A percentile compares a stretch with the other conserved stretches of the same genome.
These are phyloP conservation scores for Populus pruinosa DNA, from an alignment of 345 rosid genomes.

Conservation along the genomic window DNA sequence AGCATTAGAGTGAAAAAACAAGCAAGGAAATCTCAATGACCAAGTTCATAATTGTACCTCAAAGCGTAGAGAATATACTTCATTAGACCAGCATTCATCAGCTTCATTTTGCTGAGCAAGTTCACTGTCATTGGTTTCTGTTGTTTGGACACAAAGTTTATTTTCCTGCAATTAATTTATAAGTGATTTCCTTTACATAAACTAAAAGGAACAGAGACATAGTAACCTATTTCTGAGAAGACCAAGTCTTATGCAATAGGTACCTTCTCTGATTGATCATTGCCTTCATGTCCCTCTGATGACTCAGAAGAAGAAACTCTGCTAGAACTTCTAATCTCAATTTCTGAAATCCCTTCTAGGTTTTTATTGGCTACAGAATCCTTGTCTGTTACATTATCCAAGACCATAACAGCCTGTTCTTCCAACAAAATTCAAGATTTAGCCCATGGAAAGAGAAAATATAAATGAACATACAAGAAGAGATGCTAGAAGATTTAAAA, in stretches of 20 bases:
- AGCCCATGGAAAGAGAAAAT: background rate
- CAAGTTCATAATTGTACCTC: slow-evolving; percentile 50
- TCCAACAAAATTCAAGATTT: slow-evolving; percentile 16
- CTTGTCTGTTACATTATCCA: slow-evolving; percentile 28
- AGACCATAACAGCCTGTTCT: slow-evolving; percentile 28
- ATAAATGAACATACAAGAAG: background rate
- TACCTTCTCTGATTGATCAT: slow-evolving; percentile 39
- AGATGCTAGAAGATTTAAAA: background rate
- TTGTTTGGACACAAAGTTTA: slow-evolving; percentile 1
- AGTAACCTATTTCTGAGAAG: background rate
- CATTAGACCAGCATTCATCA: slow-evolving; percentile 28
- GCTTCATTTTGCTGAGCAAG: slow-evolving; percentile 33
- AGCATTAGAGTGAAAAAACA: background rate
- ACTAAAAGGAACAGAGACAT: slow-evolving; percentile 8
- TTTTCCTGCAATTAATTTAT: slow-evolving; percentile 38
- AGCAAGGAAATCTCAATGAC: background rate
- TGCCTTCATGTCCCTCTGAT: slow-evolving; percentile 24
- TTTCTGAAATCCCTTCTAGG: slow-evolving; percentile 11
- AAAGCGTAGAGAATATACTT: slow-evolving; percentile 54
- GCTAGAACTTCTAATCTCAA: slow-evolving; percentile 21
- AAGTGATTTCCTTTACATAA: slow-evolving; percentile 2
- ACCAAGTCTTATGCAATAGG: background rate
- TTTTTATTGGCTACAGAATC: slow-evolving; percentile 22
- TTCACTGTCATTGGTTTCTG: slow-evolving; percentile 24
- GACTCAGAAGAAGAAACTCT: slow-evolving; percentile 24